phyloP scores from a whole-genome alignment of 176 grass and related monocot genomes.

The Carex scoparia region DNA sequence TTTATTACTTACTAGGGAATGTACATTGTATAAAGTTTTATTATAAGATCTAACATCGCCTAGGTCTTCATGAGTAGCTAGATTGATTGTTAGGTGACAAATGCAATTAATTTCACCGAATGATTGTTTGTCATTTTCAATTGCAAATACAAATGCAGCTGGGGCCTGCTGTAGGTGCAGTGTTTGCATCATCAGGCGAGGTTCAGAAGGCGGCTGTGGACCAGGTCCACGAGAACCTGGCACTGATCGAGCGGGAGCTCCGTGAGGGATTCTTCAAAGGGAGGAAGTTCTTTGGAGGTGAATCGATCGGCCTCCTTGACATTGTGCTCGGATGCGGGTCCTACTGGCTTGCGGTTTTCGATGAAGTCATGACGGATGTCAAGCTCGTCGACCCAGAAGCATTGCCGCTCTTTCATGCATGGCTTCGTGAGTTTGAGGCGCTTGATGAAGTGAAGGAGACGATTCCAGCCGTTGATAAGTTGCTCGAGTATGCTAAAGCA shows the following conservation, averaged over 20 bases:
- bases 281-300: conserved; percentile 72
- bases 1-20: background rate
- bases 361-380: conserved; percentile 57
- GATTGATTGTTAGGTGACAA: no score
- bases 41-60: no score
- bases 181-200: conserved; percentile 64
- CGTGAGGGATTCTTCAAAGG: conserved; percentile 63
- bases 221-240: conserved; percentile 70
- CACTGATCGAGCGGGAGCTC: conserved; percentile 61
- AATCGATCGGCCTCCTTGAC: conserved; percentile 54
- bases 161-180: conserved; percentile 64
- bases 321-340: conserved; percentile 77
- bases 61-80: no score
- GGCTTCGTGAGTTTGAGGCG: conserved; percentile 69
- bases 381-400: conserved; percentile 64
- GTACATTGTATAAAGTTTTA: background rate
- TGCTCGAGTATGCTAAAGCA: conserved; percentile 73
- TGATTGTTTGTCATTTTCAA: background rate
- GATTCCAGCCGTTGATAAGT: conserved; percentile 63
- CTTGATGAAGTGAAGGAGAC: conserved; percentile 62
- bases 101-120: background rate
- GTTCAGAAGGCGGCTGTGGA: conserved; percentile 55
- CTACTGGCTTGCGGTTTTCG: conserved; percentile 86
- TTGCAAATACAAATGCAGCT: conserved; percentile 38
- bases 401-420: conserved; percentile 67